Percentiles rank a stretch among this genome's conserved stretches.
Evolutionary conservation across 2,329 filamentous ascomycete species (phyloP).

Genomic region (Septoria petroselini): DNA sequence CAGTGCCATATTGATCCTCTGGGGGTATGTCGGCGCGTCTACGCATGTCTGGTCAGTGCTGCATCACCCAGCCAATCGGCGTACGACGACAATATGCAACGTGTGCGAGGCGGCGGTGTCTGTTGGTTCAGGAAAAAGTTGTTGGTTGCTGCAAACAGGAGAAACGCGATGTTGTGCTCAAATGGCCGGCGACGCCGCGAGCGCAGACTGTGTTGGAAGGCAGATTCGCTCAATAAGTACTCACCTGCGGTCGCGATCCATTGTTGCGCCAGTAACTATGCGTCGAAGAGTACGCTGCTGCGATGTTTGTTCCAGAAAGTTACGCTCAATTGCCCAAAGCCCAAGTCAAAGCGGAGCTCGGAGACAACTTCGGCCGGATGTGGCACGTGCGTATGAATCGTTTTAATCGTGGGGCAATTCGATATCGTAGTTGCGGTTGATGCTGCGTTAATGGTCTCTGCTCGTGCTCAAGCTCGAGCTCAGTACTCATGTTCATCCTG

Average conservation of each 20-base stretch:
- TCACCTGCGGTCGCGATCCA: conserved; percentile 46
- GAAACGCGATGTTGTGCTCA: neutral
- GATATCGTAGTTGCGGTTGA: conserved; percentile 1
- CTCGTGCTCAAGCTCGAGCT: neutral
- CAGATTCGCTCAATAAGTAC: conserved; percentile 21
- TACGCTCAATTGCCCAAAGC: neutral
- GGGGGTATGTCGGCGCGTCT: conserved; percentile 32
- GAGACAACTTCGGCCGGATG: neutral
- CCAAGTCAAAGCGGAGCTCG: neutral
- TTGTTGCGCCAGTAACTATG: conserved; percentile 13
- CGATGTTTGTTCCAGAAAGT: conserved; percentile 1
- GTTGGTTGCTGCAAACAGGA: neutral
- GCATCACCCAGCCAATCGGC: neutral
- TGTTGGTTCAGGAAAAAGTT: neutral
- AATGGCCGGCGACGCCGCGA: neutral
- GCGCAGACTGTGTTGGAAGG: neutral
- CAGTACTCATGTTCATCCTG: conserved; percentile 3
- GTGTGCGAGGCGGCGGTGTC: neutral
- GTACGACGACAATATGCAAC: no score
- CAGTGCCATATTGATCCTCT: conserved; percentile 37
- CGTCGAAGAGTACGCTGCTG: neutral
- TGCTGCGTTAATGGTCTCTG: neutral
- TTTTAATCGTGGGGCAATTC: conserved; percentile 1
- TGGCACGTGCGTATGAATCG: no score
- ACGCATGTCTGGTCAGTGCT: conserved; percentile 14